Base-by-base conservation (phyloP, 345 rosid species). In the Linum lewisii region DNA sequence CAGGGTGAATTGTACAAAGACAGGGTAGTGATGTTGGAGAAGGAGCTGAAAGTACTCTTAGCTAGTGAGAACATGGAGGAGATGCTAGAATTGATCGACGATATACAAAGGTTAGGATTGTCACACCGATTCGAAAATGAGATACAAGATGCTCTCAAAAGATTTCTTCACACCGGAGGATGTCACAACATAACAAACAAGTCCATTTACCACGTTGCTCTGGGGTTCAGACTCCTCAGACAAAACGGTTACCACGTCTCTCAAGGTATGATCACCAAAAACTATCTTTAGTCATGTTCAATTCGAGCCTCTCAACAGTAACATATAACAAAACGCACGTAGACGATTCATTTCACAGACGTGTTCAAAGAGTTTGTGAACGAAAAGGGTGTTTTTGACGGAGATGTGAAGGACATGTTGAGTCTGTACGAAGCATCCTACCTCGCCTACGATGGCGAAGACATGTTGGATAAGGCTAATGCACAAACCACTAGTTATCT, bases 371-470 rank as follows among this genome's bases (percentile, higher is more conserved):
- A 52, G 22, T 80, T 77, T 58, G 67, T 26, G 59, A 67, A 63
- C 22, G 65, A 54, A 19, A 45, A n/a, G n/a, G n/a, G n/a, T n/a
- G n/a, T n/a, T n/a, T n/a, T n/a, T n/a, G n/a, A n/a, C n/a, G n/a
- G 49, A 2, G 77, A 77, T 59, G 55, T 29, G 21, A 69, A 70
- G 52, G 84, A 77, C 0, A 60, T 77, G 14, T 20, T 77, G 44
- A 67, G 75, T 57, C 57, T 79, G 26, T 69, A 77, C 19, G 79
- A 79, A 72, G 84, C 79, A 15, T 69, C 87, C 0, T 57, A 55
- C 50, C 53, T 77, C 13, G 66, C 58, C 20, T 36, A 50, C 2
- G 81, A 75, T 69, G 78, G 65, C 55, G 87, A 82, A 60, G 15
- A 54, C 5, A n/a, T 73, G 11, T 32, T 79, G 42, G 71, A 72